These are phyloP conservation scores for Globisporangium megalacanthum DNA, from an alignment of 352 stramenopile species.

Conservation along the genomic window DNA sequence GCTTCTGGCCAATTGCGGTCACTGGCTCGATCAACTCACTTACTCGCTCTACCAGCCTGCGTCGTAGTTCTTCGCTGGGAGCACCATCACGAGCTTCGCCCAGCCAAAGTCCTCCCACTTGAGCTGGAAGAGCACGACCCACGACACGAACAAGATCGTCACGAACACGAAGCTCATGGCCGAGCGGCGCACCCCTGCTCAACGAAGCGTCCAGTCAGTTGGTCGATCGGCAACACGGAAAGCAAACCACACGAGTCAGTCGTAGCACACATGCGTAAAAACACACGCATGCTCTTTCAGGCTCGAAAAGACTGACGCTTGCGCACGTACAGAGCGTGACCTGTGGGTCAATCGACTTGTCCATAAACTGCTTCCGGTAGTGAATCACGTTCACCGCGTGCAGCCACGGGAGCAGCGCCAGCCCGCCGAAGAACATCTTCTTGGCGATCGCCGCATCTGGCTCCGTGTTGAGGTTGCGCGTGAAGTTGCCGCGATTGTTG, in stretches of 20 bases:
- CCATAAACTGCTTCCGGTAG: slow-evolving; percentile 77
- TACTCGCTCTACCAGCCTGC: slow-evolving; percentile 44
- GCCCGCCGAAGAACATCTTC: slow-evolving; percentile 83
- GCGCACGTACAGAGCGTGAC: slow-evolving; percentile 69
- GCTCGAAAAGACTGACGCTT: not conserved
- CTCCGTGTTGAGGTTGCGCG: slow-evolving; percentile 81
- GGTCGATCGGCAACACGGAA: not conserved
- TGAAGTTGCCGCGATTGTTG: slow-evolving; percentile 87
- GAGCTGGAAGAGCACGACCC: slow-evolving; percentile 76
- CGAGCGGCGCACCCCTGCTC: slow-evolving; percentile 68
- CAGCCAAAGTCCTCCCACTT: slow-evolving; percentile 85
- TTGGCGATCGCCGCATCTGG: slow-evolving; percentile 57
- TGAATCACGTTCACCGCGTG: slow-evolving; percentile 79
- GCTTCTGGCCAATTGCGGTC: not conserved
- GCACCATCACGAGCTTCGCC: slow-evolving; percentile 70
- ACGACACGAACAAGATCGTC: slow-evolving; percentile 69
- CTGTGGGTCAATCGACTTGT: slow-evolving; percentile 51
- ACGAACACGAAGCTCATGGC: slow-evolving; percentile 64
- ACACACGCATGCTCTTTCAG: not conserved
- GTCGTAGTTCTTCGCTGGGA: slow-evolving; percentile 60
- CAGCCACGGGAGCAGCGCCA: slow-evolving; percentile 73
- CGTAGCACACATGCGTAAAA: not conserved
- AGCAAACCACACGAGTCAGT: not conserved
- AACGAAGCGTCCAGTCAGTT: not conserved
- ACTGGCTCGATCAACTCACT: not conserved